Evolutionary conservation across 2,329 filamentous ascomycete species (phyloP).

Genomic region (Paracamarosporium sp.): DNA sequence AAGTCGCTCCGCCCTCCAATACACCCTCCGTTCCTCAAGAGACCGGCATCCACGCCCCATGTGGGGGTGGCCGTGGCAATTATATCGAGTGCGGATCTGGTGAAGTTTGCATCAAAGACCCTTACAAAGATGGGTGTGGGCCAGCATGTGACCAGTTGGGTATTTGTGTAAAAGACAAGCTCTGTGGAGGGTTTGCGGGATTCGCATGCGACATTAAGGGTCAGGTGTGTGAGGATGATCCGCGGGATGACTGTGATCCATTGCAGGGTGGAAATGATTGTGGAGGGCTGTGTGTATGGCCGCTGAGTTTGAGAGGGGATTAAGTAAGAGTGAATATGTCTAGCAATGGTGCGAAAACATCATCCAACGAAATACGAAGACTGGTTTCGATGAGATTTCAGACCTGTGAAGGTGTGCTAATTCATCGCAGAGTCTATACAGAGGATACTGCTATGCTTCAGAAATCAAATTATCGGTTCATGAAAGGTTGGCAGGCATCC

Average conservation of each 20-base stretch:
- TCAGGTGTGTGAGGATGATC: conserved; percentile 52
- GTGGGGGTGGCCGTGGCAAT: conserved; percentile 33
- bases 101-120: conserved; percentile 40
- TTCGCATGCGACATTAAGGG: conserved; percentile 37
- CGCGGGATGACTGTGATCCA: conserved; percentile 51
- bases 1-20: neutral
- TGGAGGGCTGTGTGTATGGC: conserved; percentile 50
- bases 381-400: too few relatives aligned
- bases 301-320: conserved; percentile 1
- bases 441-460: too few relatives aligned
- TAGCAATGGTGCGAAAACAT: too few relatives aligned
- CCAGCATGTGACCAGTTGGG: conserved; percentile 39
- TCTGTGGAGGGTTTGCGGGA: conserved; percentile 52
- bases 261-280: conserved; percentile 51
- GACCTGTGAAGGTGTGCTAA: too few relatives aligned
- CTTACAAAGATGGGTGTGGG: conserved; percentile 37
- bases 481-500: too few relatives aligned
- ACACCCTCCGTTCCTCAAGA: conserved; percentile 2
- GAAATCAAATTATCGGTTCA: too few relatives aligned
- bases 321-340: neutral
- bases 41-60: conserved; percentile 24
- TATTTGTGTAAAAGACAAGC: conserved; percentile 42
- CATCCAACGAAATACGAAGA: too few relatives aligned
- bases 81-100: conserved; percentile 17
- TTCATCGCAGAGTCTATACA: too few relatives aligned